These are phyloP conservation scores for Metschnikowia lochheadii DNA, from an alignment of 805 yeast genomes.

Conservation along the genomic window DNA sequence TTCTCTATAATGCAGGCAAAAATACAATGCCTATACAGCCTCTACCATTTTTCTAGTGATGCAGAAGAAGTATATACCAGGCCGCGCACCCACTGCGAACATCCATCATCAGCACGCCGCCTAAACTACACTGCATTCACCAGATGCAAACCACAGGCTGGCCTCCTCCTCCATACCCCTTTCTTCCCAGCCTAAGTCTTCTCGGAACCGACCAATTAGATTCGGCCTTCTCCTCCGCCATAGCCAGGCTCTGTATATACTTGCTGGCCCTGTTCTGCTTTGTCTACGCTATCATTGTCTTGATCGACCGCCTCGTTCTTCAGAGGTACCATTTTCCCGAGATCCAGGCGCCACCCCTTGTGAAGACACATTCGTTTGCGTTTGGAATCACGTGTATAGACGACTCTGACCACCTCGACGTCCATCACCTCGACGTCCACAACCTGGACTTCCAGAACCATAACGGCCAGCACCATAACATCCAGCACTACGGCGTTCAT, in stretches of 20 bases:
- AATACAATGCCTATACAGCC: no score
- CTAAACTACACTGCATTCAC: not conserved
- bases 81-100: not conserved
- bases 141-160: not conserved
- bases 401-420: no score
- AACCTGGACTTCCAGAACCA: no score
- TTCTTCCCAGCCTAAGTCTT: not conserved
- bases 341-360: not conserved
- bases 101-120: not conserved
- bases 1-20: no score
- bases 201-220: not conserved
- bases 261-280: not conserved
- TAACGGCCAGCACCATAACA: no score
- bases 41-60: no score
- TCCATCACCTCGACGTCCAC: no score
- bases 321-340: conserved; percentile 1
- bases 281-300: not conserved
- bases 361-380: not conserved
- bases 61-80: not conserved
- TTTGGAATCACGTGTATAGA: not conserved
- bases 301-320: not conserved
- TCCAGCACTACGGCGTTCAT: no score
- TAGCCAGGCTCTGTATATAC: not conserved
- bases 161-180: not conserved
- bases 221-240: not conserved